These are phyloP conservation scores for Tricholoma hemisulphureum DNA, from an alignment of 768 basidiomycete genomes.

Conservation along the genomic window DNA sequence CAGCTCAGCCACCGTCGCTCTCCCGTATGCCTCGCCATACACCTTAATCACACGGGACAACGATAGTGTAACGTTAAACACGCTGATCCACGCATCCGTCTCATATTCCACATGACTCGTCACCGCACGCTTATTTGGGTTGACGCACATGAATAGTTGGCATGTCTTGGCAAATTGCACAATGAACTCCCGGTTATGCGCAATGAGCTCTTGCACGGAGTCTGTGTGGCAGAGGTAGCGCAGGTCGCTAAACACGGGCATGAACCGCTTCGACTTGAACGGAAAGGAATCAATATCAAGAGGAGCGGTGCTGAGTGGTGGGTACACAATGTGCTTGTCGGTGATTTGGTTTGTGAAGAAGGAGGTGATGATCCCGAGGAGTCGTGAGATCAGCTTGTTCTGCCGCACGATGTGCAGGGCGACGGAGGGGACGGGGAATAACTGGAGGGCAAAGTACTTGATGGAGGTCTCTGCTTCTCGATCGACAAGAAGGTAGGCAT, in stretches of 20 bases:
- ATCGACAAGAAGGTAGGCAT: constrained; percentile 89
- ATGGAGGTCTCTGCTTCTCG: constrained; percentile 94
- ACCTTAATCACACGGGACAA: constrained; percentile 86
- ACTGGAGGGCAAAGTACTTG: constrained; percentile 88
- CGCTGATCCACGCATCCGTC: constrained; percentile 94
- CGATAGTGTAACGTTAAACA: constrained; percentile 93
- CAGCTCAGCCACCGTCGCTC: constrained; percentile 56
- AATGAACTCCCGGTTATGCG: constrained; percentile 64
- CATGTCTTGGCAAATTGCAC: constrained; percentile 73
- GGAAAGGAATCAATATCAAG: constrained; percentile 83
- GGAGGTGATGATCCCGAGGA: constrained; percentile 80
- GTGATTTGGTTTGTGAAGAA: constrained; percentile 92
- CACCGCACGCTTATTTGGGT: constrained; percentile 82
- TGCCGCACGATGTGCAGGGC: constrained; percentile 74
- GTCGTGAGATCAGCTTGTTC: constrained; percentile 69
- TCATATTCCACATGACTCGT: constrained; percentile 93
- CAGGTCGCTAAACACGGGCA: constrained; percentile 91
- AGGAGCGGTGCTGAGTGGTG: constrained; percentile 26
- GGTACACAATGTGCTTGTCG: constrained; percentile 63
- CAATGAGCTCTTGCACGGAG: constrained; percentile 78
- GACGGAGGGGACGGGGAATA: constrained; percentile 89
- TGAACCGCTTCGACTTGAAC: constrained; percentile 94
- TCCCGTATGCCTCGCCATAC: constrained; percentile 81
- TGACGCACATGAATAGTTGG: constrained; percentile 90
- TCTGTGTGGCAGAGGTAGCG: constrained; percentile 81